Percentiles rank a stretch among this genome's conserved stretches.
phyloP scores from a whole-genome alignment of 2,329 filamentous ascomycete genomes.

The Fusarium caatingaense region DNA sequence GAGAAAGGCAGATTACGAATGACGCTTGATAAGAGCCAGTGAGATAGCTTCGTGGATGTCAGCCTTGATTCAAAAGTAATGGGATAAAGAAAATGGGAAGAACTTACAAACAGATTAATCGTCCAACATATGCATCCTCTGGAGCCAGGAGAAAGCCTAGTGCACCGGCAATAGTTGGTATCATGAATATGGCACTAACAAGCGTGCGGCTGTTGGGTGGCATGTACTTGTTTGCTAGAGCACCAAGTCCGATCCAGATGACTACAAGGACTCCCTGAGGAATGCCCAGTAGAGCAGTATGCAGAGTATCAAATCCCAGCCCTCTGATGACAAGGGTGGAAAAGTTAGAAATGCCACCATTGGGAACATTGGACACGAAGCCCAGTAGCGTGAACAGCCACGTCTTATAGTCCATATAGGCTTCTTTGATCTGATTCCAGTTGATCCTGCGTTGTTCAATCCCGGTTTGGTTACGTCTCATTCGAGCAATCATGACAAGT shows the following conservation, averaged over 20 bases:
- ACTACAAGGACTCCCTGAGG: conserved; percentile 53
- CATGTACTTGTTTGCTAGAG: conserved; percentile 53
- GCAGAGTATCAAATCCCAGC: conserved; percentile 61
- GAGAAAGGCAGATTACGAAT: conserved; percentile 55
- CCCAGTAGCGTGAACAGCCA: conserved; percentile 68
- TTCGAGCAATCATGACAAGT: conserved; percentile 65
- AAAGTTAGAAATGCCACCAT: conserved; percentile 71
- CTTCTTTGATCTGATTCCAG: conserved; percentile 65
- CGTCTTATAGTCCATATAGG: conserved; percentile 67
- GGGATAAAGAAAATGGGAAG: fast-evolving
- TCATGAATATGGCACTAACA: conserved; percentile 66
- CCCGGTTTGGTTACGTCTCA: conserved; percentile 68
- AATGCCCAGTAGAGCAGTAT: conserved; percentile 54
- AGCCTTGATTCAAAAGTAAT: background rate
- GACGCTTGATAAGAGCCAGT: conserved; percentile 55
- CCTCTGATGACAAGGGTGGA: conserved; percentile 69
- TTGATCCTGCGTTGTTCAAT: conserved; percentile 68
- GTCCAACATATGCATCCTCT: conserved; percentile 60
- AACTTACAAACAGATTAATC: conserved; percentile 65
- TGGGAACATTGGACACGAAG: conserved; percentile 64
- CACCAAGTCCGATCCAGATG: conserved; percentile 56
- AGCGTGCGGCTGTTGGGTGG: conserved; percentile 62
- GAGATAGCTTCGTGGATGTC: conserved; percentile 43
- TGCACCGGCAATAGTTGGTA: conserved; percentile 69
- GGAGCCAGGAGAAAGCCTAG: conserved; percentile 68